These are phyloP conservation scores for Rhodotorula babjevae DNA, from an alignment of 768 basidiomycete genomes.

Conservation along the genomic window DNA sequence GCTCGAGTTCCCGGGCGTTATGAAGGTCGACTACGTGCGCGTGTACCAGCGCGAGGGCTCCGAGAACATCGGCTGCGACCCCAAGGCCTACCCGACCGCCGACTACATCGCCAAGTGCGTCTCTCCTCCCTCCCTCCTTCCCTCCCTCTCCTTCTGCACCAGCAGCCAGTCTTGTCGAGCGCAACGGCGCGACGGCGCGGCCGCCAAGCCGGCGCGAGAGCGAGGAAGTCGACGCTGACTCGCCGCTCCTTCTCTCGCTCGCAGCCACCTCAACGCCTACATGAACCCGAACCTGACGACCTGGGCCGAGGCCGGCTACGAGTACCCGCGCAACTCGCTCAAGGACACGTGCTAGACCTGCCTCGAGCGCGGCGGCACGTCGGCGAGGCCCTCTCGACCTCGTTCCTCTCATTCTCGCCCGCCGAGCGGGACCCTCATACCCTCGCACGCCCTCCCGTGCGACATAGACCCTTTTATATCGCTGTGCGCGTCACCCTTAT, in stretches of 20 bases:
- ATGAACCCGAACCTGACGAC: constrained; percentile 68
- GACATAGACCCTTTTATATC: no score
- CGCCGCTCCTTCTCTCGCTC: neutral
- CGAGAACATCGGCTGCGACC: constrained; percentile 78
- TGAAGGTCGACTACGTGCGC: constrained; percentile 86
- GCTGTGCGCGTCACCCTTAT: no score
- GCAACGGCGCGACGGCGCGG: no score
- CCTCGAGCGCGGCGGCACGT: no score
- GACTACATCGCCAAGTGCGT: constrained; percentile 56
- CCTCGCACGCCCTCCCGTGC: no score
- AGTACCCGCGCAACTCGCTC: constrained; percentile 63
- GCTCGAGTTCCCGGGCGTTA: constrained; percentile 47
- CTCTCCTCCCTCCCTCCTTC: neutral
- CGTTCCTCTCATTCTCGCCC: constrained; percentile 2
- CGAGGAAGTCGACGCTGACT: neutral
- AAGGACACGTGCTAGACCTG: neutral
- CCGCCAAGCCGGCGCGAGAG: no score
- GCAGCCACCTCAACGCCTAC: constrained; percentile 33
- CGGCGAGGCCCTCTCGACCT: no score
- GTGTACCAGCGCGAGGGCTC: constrained; percentile 53
- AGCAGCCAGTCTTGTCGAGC: no score
- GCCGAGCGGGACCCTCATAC: no score
- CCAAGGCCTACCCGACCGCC: constrained; percentile 68
- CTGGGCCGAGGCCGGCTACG: constrained; percentile 71
- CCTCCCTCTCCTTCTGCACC: neutral